Evolutionary conservation across 306 rosid species (phyloP).

Genomic region (Leucaena leucocephala): DNA sequence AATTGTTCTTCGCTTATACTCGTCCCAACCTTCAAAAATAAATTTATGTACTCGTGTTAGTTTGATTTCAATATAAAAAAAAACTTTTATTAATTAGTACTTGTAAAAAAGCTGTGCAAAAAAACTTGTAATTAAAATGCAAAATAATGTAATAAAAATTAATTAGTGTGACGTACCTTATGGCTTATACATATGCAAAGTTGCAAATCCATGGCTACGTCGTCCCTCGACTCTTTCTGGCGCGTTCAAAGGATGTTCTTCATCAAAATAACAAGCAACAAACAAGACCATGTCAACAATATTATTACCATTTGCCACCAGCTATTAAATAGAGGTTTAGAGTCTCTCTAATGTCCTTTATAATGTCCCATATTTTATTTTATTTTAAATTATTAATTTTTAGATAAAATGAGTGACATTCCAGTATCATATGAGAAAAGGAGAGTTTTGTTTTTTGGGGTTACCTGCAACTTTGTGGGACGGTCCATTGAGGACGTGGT

Average conservation of each 20-base stretch:
- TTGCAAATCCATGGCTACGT: neutral
- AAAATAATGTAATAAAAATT: neutral
- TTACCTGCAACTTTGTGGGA: constrained; percentile 72
- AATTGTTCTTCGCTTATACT: neutral
- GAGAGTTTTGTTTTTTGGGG: no score
- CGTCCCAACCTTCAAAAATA: constrained; percentile 1
- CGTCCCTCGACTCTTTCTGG: neutral
- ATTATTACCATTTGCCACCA: neutral
- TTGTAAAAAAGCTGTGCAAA: no score
- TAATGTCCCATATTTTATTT: no score
- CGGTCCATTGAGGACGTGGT: constrained; percentile 54
- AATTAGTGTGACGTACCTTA: constrained; percentile 22
- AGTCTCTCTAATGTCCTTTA: no score
- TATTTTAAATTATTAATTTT: no score
- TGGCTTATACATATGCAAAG: neutral
- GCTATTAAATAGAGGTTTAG: no score
- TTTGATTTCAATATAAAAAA: neutral
- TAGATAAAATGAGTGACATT: no score
- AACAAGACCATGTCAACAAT: neutral
- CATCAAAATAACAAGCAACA: constrained; percentile 12
- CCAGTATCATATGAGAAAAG: no score
- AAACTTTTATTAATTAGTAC: no score
- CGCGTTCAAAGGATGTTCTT: constrained; percentile 47
- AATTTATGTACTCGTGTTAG: neutral
- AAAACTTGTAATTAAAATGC: neutral